phyloP scores from a whole-genome alignment of 2,329 filamentous ascomycete species.

The Colletotrichum sp. region DNA sequence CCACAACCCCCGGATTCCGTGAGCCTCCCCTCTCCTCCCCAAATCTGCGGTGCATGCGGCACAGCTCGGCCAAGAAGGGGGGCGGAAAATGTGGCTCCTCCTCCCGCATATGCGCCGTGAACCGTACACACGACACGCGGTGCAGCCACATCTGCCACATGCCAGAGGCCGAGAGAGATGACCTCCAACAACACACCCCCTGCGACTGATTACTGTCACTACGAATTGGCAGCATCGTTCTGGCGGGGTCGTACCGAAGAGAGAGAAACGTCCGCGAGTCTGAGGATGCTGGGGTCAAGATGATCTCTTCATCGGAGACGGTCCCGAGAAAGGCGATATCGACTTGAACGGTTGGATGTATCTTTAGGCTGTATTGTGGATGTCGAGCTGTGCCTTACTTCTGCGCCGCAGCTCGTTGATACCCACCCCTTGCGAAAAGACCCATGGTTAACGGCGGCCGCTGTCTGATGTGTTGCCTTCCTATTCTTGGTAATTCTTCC shows the following conservation, averaged over 20 bases:
- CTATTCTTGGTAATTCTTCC: not conserved
- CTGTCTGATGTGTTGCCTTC: not conserved
- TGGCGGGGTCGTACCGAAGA: not conserved
- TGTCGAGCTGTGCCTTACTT: not conserved
- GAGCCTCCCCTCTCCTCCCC: not conserved
- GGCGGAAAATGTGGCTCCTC: not conserved
- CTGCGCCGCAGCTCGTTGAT: not conserved
- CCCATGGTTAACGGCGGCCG: not conserved
- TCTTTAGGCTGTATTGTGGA: not conserved
- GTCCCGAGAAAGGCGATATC: not conserved
- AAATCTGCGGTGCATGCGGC: not conserved
- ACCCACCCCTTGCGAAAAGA: not conserved
- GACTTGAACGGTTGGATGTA: not conserved
- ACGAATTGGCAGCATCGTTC: not conserved
- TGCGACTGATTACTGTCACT: not conserved
- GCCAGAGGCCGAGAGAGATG: not conserved
- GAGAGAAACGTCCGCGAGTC: not conserved
- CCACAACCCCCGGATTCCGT: not conserved
- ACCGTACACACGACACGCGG: not conserved
- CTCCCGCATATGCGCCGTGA: not conserved
- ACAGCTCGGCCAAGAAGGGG: not conserved
- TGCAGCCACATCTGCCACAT: slow-evolving; percentile 4
- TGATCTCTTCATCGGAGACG: not conserved
- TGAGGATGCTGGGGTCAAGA: not conserved
- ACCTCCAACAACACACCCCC: not conserved